Conservation (phyloP, 208 protist species). For the Trichomonas gallinae region DNA sequence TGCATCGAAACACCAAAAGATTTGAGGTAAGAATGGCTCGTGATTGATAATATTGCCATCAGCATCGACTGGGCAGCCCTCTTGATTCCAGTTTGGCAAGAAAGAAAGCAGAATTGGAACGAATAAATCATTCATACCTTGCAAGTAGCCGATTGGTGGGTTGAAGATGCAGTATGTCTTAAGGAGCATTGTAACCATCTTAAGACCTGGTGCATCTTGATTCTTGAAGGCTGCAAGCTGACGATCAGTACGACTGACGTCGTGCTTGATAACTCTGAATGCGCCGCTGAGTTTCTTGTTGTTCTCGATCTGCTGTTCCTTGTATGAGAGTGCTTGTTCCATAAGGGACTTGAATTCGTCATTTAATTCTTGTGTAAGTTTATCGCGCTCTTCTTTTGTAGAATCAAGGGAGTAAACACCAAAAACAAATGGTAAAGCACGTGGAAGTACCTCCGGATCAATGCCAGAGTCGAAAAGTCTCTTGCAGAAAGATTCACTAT, state of each 20-base stretch:
- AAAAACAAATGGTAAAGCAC: neutral
- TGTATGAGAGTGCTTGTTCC: neutral
- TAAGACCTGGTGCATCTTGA: neutral
- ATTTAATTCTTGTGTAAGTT: neutral
- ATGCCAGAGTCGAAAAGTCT: neutral
- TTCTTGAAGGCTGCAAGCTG: neutral
- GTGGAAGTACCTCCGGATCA: neutral
- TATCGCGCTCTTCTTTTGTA: neutral
- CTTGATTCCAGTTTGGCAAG: neutral
- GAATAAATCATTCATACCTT: neutral
- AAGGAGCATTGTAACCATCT: neutral
- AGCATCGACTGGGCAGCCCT: neutral
- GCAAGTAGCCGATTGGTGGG: neutral
- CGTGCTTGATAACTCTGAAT: neutral
- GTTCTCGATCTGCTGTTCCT: neutral
- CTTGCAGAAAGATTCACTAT: neutral
- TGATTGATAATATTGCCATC: neutral
- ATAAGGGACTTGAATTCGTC: neutral
- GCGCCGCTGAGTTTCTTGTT: neutral
- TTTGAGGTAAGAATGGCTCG: neutral
- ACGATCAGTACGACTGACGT: neutral
- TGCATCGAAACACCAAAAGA: constrained; percentile 11
- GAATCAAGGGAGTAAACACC: neutral
- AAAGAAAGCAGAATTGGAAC: neutral
- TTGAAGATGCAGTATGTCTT: neutral